Percentiles rank a stretch among this genome's conserved stretches.
These are phyloP conservation scores for Colletotrichum gigasporum DNA, from an alignment of 2,329 filamentous ascomycete species.

Conservation along the genomic window DNA sequence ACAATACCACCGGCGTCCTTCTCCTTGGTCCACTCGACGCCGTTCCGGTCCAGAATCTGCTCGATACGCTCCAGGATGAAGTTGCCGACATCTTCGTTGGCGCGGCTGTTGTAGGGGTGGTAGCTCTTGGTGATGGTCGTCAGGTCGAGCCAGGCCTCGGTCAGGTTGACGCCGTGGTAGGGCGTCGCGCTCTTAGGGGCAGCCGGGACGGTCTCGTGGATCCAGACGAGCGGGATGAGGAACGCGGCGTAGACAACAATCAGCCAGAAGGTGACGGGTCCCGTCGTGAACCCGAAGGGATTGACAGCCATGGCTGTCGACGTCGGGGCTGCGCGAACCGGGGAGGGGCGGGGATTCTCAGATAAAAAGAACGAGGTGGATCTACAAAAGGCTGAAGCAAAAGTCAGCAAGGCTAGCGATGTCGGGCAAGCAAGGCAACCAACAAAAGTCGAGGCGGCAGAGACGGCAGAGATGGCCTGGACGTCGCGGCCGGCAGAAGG, in stretches of 20 bases:
- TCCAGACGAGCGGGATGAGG: constrained; percentile 74
- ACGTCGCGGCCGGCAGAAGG: neutral
- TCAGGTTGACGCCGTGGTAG: constrained; percentile 80
- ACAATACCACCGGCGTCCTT: constrained; percentile 40
- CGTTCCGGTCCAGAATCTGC: constrained; percentile 73
- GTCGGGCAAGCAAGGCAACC: no score
- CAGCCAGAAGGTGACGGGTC: constrained; percentile 84
- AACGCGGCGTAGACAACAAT: constrained; percentile 81
- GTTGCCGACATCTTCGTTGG: constrained; percentile 81
- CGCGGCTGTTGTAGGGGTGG: constrained; percentile 88
- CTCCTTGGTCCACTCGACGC: constrained; percentile 56
- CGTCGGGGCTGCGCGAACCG: no score
- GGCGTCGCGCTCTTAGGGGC: constrained; percentile 66
- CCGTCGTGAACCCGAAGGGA: constrained; percentile 80
- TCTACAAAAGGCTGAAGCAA: no score
- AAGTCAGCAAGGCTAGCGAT: no score
- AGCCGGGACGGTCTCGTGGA: constrained; percentile 80
- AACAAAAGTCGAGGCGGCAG: no score
- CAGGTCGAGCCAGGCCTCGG: constrained; percentile 87
- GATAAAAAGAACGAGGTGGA: no score
- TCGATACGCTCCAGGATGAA: constrained; percentile 79
- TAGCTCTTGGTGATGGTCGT: constrained; percentile 77
- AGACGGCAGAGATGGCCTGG: no score
- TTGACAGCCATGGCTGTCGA: constrained; percentile 40
- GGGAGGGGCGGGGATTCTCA: no score